phyloP scores from a whole-genome alignment of 108 stramenopile species.

The Cylindrotheca closterium region DNA sequence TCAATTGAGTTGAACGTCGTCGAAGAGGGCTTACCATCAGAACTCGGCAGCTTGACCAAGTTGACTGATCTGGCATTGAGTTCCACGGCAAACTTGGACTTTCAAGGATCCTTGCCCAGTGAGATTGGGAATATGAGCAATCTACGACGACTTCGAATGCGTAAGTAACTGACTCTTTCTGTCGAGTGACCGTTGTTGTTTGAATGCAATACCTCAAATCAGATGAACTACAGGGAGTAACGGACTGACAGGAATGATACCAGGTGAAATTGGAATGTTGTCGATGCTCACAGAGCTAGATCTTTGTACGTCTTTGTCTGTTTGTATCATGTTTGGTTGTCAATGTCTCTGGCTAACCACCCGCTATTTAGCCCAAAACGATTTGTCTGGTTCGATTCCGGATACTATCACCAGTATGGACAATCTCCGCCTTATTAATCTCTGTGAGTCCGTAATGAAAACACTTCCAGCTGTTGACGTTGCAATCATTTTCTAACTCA shows the following conservation, averaged over 20 bases:
- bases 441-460: not conserved
- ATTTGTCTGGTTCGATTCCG: slow-evolving; percentile 17
- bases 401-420: slow-evolving; percentile 10
- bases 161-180: too few species aligned
- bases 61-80: slow-evolving; percentile 13
- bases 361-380: slow-evolving; percentile 14
- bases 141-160: slow-evolving; percentile 9
- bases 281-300: slow-evolving; percentile 13
- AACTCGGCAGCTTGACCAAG: slow-evolving; percentile 25
- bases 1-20: slow-evolving; percentile 14
- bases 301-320: slow-evolving; percentile 9
- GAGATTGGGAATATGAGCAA: slow-evolving; percentile 22
- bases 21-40: slow-evolving; percentile 16
- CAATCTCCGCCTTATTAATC: not conserved
- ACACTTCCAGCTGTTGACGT: not conserved
- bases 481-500: not conserved
- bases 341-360: not conserved
- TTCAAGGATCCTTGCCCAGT: slow-evolving; percentile 23
- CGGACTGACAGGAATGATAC: slow-evolving; percentile 17
- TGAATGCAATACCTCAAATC: too few species aligned
- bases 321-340: too few species aligned
- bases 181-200: too few species aligned
- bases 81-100: slow-evolving; percentile 1
- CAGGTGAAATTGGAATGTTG: slow-evolving; percentile 21
- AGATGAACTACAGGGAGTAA: not conserved